Evolutionary conservation across 2,329 filamentous ascomycete species (phyloP), one percentile per base, ranked within the genome.

Genomic region (Neocatenulostroma microsporum): DNA sequence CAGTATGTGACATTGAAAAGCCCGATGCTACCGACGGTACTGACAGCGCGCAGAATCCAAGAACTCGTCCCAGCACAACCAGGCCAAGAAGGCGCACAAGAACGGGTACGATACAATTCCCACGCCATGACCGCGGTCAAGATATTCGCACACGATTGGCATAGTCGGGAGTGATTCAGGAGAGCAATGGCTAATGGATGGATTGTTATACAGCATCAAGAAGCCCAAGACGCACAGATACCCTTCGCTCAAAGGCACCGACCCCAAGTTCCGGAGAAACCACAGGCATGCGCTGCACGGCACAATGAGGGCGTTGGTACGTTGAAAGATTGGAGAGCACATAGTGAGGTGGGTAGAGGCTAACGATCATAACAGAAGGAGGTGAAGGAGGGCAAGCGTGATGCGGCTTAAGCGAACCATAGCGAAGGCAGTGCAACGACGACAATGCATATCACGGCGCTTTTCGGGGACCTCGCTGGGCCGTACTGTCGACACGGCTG

Each of bases 261-360:
- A 98, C 74, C 88, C 91, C 67, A 98, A 98, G 82, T 98, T 98
- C 80, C 83, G 91, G 71, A 83, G 91, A 74, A 98, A 98, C 80
- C 91, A 98, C 78, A 86, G 87, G 77, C 89, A 98, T 80, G 91
- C 91, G 70, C 87, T 96, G 52, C 91, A 96, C 78, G 91, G 91
- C 69, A 98, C 88, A 67, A 87, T 85, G 78, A 93, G 85, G 76
- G 91, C 91, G 67, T 74, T 98, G 76, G 89, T 96, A 81, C 62
- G 84, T 75, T 24, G 23, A 24, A 24, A 24, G 23, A 24, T 23
- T 10, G 5, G n/a, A 7, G 20, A 25, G 21, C 12, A 12, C 7
- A 25, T 17, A 19, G 18, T 5, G 8, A 4, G 14, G 9, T 15
- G 8, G 26, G 26, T 29, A 13, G 21, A 8, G 21, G 14, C 30